phyloP scores from a whole-genome alignment of 1,284 basidiomycete genomes.

The Leucoagaricus sp. region DNA sequence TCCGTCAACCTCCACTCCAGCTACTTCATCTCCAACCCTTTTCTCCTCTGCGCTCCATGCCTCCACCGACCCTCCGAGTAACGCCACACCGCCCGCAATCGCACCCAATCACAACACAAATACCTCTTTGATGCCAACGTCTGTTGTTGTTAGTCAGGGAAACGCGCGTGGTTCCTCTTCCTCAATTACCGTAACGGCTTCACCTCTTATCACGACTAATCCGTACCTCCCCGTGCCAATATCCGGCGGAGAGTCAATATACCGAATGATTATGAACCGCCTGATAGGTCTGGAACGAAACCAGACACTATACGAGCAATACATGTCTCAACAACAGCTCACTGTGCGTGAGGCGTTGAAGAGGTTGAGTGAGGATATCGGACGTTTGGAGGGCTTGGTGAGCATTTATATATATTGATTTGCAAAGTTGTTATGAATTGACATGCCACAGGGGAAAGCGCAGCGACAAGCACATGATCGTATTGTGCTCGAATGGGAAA shows the following conservation, averaged over 20 bases:
- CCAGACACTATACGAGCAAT: conserved; percentile 83
- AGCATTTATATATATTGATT: conserved; percentile 32
- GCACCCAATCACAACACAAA: not conserved
- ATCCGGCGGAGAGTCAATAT: conserved; percentile 88
- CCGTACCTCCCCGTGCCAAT: conserved; percentile 20
- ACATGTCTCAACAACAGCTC: conserved; percentile 89
- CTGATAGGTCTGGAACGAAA: conserved; percentile 86
- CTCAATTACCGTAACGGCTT: not conserved
- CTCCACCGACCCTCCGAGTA: not conserved
- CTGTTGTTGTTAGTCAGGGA: not conserved
- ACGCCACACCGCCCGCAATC: not conserved
- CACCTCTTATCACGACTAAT: not conserved
- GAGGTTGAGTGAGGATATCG: conserved; percentile 82
- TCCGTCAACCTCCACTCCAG: not conserved
- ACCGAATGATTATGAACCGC: conserved; percentile 94
- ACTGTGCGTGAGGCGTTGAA: conserved; percentile 77
- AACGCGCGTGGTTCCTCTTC: not conserved
- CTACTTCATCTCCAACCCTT: not conserved
- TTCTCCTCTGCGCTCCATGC: not conserved
- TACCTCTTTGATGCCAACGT: conserved; percentile 1
- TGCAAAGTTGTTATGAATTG: not conserved
- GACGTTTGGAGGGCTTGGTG: conserved; percentile 74
- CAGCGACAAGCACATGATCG: conserved; percentile 69
- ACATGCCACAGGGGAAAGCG: conserved; percentile 59
- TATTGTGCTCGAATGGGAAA: conserved; percentile 70